Evolutionary conservation across 1,284 basidiomycete species (phyloP).

Genomic region (Moniliella sp.): DNA sequence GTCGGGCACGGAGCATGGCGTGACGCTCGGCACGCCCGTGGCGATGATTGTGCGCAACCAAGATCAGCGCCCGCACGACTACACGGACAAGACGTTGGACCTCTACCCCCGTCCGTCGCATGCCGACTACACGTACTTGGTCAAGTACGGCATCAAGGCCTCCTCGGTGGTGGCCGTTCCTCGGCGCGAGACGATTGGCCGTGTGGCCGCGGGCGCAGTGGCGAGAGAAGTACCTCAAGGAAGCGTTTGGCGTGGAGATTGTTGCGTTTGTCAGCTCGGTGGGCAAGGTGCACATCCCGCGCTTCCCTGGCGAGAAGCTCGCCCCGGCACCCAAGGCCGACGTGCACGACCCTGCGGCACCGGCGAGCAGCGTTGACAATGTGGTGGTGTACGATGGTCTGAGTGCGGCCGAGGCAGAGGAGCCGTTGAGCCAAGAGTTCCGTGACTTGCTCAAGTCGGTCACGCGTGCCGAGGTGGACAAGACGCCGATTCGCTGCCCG

Average conservation of each 20-base stretch:
- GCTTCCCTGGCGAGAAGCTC: slow-evolving; percentile 22
- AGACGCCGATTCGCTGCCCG: slow-evolving; percentile 69
- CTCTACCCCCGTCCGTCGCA: slow-evolving; percentile 88
- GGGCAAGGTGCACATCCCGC: slow-evolving; percentile 60
- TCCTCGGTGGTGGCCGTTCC: slow-evolving; percentile 79
- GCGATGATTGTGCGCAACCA: slow-evolving; percentile 87
- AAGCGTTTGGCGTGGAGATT: slow-evolving; percentile 73
- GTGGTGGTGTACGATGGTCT: slow-evolving; percentile 39
- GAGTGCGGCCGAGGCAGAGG: slow-evolving; percentile 48
- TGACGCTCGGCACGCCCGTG: slow-evolving; percentile 91
- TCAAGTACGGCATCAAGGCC: slow-evolving; percentile 92
- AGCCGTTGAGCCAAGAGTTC: slow-evolving; percentile 65
- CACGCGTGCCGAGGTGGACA: slow-evolving; percentile 70
- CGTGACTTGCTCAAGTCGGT: slow-evolving; percentile 55
- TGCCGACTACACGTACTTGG: slow-evolving; percentile 92
- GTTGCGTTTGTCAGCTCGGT: slow-evolving; percentile 91
- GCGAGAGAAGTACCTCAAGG: slow-evolving; percentile 83
- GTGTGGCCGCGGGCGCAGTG: slow-evolving; percentile 91
- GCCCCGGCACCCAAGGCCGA: slow-evolving; percentile 3
- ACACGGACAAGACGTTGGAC: slow-evolving; percentile 68
- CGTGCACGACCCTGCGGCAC: slow-evolving; percentile 4
- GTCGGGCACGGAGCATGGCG: slow-evolving; percentile 75
- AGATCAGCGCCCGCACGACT: slow-evolving; percentile 93
- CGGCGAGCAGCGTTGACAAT: slow-evolving; percentile 21
- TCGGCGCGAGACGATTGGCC: slow-evolving; percentile 92